Percentiles rank a stretch among this genome's conserved stretches.
Evolutionary conservation across 2,329 filamentous ascomycete genomes (phyloP).

Genomic region (Colletotrichum theobromicola): DNA sequence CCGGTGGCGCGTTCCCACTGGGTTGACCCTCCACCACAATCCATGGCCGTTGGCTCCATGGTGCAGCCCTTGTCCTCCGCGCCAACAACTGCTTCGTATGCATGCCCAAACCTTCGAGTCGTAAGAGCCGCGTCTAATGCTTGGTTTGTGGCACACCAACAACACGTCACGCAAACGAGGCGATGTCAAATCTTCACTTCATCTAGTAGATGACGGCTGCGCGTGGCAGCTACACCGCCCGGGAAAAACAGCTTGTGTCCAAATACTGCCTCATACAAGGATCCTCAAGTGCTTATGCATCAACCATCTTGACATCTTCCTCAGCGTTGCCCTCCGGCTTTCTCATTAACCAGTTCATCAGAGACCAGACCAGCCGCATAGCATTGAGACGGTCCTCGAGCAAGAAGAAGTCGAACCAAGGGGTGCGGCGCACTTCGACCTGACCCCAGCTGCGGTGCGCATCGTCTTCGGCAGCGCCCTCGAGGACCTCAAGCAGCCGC

Average conservation of each 20-base stretch:
- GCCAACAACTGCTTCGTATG: background rate
- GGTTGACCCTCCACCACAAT: background rate
- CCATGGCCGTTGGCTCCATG: background rate
- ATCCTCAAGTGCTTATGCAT: slow-evolving; percentile 21
- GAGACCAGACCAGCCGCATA: slow-evolving; percentile 61
- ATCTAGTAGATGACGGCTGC: background rate
- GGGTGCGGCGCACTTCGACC: slow-evolving; percentile 61
- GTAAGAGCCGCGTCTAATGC: background rate
- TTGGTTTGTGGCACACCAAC: background rate
- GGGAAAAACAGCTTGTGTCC: background rate
- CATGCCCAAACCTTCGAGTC: background rate
- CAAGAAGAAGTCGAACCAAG: slow-evolving; percentile 67
- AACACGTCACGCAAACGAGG: background rate
- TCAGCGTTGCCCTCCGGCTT: slow-evolving; percentile 31
- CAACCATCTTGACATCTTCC: slow-evolving; percentile 31
- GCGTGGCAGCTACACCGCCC: background rate
- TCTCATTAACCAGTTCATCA: slow-evolving; percentile 67
- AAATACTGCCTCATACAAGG: background rate
- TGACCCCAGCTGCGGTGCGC: slow-evolving; percentile 52
- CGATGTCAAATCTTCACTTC: background rate
- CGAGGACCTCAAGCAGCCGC: slow-evolving; percentile 56
- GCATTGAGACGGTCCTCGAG: slow-evolving; percentile 59
- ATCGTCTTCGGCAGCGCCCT: slow-evolving; percentile 46
- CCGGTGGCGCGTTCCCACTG: background rate
- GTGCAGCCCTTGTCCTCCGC: background rate